phyloP scores from a whole-genome alignment of 1,284 basidiomycete species.

The Ustilago cynodontis region DNA sequence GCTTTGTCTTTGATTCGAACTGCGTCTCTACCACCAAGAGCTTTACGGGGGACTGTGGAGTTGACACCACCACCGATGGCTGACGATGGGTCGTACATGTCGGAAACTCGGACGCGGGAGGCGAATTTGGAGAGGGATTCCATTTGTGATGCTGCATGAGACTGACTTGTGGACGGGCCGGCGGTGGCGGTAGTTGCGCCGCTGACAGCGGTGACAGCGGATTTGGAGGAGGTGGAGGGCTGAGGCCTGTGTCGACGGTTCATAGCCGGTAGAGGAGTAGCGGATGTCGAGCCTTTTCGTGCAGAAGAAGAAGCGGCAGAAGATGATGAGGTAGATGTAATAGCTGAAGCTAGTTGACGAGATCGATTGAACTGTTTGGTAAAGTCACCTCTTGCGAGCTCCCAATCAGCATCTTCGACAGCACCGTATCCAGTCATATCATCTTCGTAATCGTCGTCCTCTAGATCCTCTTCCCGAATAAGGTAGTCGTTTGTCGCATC shows the following conservation, averaged over 20 bases:
- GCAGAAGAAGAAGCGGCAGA: slow-evolving; percentile 21
- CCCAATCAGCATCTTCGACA: slow-evolving; percentile 69
- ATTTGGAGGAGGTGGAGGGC: slow-evolving; percentile 8
- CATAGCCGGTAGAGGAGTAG: slow-evolving; percentile 52
- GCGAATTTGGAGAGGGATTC: slow-evolving; percentile 59
- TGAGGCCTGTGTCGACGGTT: slow-evolving; percentile 44
- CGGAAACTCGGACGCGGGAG: slow-evolving; percentile 59
- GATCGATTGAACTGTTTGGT: slow-evolving; percentile 69
- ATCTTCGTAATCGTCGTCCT: slow-evolving; percentile 47
- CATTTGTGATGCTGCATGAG: slow-evolving; percentile 61
- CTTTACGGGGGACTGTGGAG: slow-evolving; percentile 64
- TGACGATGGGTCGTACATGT: slow-evolving; percentile 64
- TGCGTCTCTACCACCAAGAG: slow-evolving; percentile 51
- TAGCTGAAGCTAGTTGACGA: slow-evolving; percentile 58
- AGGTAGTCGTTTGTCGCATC: not conserved
- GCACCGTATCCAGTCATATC: slow-evolving; percentile 44
- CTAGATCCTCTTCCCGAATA: slow-evolving; percentile 32
- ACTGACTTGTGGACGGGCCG: slow-evolving; percentile 20
- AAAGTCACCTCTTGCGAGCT: slow-evolving; percentile 66
- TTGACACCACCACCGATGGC: slow-evolving; percentile 63
- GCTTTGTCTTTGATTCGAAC: slow-evolving; percentile 67
- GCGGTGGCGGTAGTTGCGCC: slow-evolving; percentile 18
- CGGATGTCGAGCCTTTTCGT: not conserved
- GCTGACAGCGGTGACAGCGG: not conserved
- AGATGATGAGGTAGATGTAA: slow-evolving; percentile 15